A percentile compares a stretch with the other conserved stretches of the same genome.
Conservation (phyloP, 306 rosid genomes). For the Prosopis cineraria region DNA sequence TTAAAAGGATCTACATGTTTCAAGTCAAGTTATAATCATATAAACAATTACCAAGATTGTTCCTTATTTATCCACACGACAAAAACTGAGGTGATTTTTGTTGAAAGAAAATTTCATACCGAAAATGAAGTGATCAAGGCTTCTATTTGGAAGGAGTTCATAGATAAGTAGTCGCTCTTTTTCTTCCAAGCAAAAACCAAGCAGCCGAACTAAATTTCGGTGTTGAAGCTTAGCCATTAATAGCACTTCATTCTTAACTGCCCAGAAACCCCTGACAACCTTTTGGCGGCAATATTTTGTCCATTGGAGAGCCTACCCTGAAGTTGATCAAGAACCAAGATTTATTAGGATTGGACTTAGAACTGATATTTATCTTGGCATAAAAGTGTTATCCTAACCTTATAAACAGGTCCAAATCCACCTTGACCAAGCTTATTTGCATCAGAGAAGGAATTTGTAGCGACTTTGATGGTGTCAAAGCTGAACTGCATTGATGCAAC, state of each 20-base stretch:
- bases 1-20: background rate
- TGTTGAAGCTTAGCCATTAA: background rate
- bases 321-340: background rate
- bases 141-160: background rate
- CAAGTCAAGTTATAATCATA: background rate
- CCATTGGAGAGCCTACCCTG: conserved; percentile 12
- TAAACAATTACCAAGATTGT: background rate
- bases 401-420: conserved; percentile 51
- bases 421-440: conserved; percentile 48
- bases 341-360: background rate
- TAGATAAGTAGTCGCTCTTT: background rate
- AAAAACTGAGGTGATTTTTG: background rate
- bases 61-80: background rate
- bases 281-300: background rate
- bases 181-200: background rate
- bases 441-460: conserved; percentile 37
- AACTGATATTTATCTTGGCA: background rate
- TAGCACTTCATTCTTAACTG: background rate
- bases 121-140: background rate
- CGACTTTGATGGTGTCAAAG: conserved; percentile 36
- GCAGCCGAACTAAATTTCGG: background rate
- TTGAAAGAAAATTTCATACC: background rate
- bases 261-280: background rate
- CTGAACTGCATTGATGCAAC: background rate
- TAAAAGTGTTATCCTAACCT: conserved; percentile 25